phyloP scores from a whole-genome alignment of 371 early-diverging fungal species.

The Mucor piriformis region DNA sequence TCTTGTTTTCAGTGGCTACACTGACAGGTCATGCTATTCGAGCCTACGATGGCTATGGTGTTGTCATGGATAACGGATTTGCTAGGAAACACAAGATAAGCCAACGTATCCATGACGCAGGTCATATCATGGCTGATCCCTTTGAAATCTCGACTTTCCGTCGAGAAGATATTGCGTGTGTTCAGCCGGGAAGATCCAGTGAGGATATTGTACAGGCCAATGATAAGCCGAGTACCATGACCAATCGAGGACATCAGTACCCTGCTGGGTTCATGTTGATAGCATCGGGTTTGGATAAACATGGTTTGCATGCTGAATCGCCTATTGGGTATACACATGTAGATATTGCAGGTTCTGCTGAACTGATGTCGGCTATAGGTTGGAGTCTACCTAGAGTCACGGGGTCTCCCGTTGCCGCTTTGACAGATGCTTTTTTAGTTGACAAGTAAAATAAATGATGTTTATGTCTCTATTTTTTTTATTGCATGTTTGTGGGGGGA shows the following conservation, averaged over 20 bases:
- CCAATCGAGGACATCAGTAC: slow-evolving; percentile 85
- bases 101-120: slow-evolving; percentile 68
- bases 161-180: slow-evolving; percentile 76
- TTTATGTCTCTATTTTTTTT: neutral
- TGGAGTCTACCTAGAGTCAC: slow-evolving; percentile 75
- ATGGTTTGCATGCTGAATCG: slow-evolving; percentile 70
- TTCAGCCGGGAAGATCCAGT: slow-evolving; percentile 62
- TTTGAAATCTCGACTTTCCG: slow-evolving; percentile 84
- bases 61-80: slow-evolving; percentile 81
- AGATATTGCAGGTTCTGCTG: slow-evolving; percentile 86
- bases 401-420: slow-evolving; percentile 78
- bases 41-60: slow-evolving; percentile 80
- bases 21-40: slow-evolving; percentile 87
- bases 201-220: slow-evolving; percentile 88
- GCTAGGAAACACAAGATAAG: slow-evolving; percentile 69
- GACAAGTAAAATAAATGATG: neutral
- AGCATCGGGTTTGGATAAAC: slow-evolving; percentile 77
- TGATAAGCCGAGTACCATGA: slow-evolving; percentile 70
- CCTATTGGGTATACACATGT: slow-evolving; percentile 82
- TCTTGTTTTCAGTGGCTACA: slow-evolving; percentile 85
- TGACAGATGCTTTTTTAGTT: slow-evolving; percentile 62
- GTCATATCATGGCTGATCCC: slow-evolving; percentile 78
- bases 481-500: neutral
- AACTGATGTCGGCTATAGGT: slow-evolving; percentile 62
- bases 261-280: slow-evolving; percentile 86